Percentiles rank a stretch among this genome's conserved stretches.
Conservation (phyloP, 2,329 filamentous ascomycete genomes). For the Cordyceps cateniannulata region DNA sequence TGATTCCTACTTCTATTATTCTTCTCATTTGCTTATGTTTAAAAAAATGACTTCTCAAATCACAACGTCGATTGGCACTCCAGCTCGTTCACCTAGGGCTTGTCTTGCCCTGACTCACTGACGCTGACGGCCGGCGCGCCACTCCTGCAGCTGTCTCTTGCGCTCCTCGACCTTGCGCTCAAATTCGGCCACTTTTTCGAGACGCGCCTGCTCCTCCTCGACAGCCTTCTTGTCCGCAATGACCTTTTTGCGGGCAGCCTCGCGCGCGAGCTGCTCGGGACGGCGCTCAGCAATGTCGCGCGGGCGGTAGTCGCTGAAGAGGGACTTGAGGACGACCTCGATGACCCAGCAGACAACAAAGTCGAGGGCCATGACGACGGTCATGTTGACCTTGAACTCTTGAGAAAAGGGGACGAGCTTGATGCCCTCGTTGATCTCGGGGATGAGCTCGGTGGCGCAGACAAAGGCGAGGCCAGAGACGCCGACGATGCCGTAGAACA, state of each 20-base stretch:
- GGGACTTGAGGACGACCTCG: slow-evolving; percentile 74
- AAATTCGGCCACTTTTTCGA: slow-evolving; percentile 52
- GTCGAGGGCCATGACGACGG: slow-evolving; percentile 76
- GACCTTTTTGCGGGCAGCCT: slow-evolving; percentile 60
- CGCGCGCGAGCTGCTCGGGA: slow-evolving; percentile 76
- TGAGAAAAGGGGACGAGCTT: slow-evolving; percentile 82
- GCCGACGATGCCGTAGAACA: slow-evolving; percentile 94
- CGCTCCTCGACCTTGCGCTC: slow-evolving; percentile 51
- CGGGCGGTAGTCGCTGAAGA: slow-evolving; percentile 86
- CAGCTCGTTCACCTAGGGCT: background rate
- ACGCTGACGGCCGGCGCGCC: slow-evolving; percentile 31
- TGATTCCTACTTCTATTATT: background rate
- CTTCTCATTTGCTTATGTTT: background rate
- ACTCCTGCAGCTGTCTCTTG: slow-evolving; percentile 40
- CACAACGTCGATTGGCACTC: background rate
- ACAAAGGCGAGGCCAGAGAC: slow-evolving; percentile 88
- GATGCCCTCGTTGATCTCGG: slow-evolving; percentile 90
- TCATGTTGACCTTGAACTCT: slow-evolving; percentile 87
- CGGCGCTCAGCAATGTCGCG: slow-evolving; percentile 87
- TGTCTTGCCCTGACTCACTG: background rate
- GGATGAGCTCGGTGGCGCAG: slow-evolving; percentile 90
- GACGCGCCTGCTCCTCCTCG: slow-evolving; percentile 44
- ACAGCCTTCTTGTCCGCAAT: slow-evolving; percentile 43
- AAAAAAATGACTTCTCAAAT: background rate
- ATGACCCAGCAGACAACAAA: slow-evolving; percentile 82